A percentile compares a stretch with the other conserved stretches of the same genome.
Evolutionary conservation across 345 rosid genomes (phyloP).

Genomic region (Aurinia saxatilis): DNA sequence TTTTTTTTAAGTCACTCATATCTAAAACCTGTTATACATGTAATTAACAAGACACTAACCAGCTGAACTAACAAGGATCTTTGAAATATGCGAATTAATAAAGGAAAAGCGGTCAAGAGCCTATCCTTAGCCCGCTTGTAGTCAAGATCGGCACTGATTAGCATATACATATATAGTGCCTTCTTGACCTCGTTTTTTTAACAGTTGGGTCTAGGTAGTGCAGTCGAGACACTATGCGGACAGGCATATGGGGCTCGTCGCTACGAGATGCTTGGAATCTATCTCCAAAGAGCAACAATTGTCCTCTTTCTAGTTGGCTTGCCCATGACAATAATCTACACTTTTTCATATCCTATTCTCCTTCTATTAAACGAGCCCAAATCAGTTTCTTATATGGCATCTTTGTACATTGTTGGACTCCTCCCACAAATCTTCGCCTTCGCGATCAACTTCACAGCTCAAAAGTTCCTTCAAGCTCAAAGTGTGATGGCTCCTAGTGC

Average conservation of each 20-base stretch:
- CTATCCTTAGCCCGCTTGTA: no score
- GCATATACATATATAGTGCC: no score
- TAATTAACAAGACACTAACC: no score
- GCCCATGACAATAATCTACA: constrained; percentile 44
- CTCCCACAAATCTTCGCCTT: constrained; percentile 70
- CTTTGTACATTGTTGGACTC: constrained; percentile 49
- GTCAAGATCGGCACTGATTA: no score
- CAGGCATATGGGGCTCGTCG: constrained; percentile 65
- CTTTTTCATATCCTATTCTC: constrained; percentile 45
- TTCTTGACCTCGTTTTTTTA: no score
- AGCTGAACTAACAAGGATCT: no score
- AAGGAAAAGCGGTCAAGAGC: no score
- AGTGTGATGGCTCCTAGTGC: constrained; percentile 59
- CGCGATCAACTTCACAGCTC: constrained; percentile 61
- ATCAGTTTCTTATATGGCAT: constrained; percentile 46
- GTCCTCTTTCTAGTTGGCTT: constrained; percentile 50
- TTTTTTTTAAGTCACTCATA: no score
- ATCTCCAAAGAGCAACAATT: constrained; percentile 67
- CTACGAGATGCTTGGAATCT: constrained; percentile 60
- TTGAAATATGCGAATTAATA: no score
- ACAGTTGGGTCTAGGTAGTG: constrained; percentile 75
- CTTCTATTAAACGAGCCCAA: constrained; percentile 45
- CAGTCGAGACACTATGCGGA: constrained; percentile 77
- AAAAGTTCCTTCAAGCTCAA: constrained; percentile 61
- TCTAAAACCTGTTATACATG: no score